Evolutionary conservation across 1,139 yeast genomes (phyloP).

Genomic region (Oligophagozyma castellii): DNA sequence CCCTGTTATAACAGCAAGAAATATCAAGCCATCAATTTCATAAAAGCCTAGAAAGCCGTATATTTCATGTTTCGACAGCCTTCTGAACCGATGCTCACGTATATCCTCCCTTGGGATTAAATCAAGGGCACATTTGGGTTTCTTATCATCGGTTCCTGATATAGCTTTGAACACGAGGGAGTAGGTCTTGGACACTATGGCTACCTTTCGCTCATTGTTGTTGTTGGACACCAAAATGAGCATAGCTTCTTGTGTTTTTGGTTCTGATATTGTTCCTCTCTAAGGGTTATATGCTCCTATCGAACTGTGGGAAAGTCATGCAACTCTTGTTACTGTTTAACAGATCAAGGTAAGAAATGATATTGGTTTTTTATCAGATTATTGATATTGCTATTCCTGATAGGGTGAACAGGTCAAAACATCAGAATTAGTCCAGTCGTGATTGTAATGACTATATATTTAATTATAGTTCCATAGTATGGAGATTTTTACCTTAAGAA

Average conservation of each 20-base stretch:
- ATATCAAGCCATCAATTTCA: constrained; percentile 50
- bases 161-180: constrained; percentile 19
- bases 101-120: constrained; percentile 17
- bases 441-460: too few relatives aligned
- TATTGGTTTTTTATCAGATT: too few relatives aligned
- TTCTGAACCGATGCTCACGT: constrained; percentile 26
- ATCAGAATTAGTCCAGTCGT: too few relatives aligned
- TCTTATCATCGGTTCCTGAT: constrained; percentile 5
- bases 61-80: constrained; percentile 43
- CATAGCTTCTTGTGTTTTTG: too few relatives aligned
- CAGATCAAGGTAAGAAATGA: too few relatives aligned
- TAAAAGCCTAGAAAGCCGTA: constrained; percentile 81
- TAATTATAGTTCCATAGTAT: too few relatives aligned
- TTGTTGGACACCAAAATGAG: constrained; percentile 13
- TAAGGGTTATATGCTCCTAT: too few relatives aligned
- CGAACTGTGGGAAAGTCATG: too few relatives aligned
- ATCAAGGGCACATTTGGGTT: constrained; percentile 19
- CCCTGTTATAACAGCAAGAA: constrained; percentile 70
- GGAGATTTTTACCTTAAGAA: too few relatives aligned
- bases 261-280: not conserved
- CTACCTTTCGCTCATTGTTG: constrained; percentile 18
- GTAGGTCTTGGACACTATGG: constrained; percentile 19
- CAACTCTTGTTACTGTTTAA: too few relatives aligned
- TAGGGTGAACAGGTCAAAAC: too few relatives aligned
- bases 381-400: too few relatives aligned